Evolutionary conservation across 2,329 filamentous ascomycete genomes (phyloP).

Genomic region (Laburnicola sp.): DNA sequence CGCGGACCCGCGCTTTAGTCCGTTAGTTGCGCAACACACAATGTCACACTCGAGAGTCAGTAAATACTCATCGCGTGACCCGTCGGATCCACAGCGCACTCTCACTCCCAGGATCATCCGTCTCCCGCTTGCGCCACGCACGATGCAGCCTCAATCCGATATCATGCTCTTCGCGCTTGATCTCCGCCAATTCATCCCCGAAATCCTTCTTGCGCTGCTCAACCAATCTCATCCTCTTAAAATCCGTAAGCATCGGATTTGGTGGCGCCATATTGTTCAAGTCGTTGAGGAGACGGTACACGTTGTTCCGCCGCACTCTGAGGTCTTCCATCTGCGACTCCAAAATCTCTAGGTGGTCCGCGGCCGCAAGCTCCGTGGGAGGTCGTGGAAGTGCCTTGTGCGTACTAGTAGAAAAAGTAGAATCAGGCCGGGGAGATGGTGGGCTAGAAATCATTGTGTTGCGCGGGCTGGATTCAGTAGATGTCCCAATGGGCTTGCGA

Average conservation of each 20-base stretch:
- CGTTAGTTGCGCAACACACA: too few species aligned
- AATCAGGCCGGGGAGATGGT: constrained; percentile 28
- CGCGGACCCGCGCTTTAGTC: too few species aligned
- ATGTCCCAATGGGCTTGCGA: constrained; percentile 32
- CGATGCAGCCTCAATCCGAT: constrained; percentile 46
- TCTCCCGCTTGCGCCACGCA: constrained; percentile 45
- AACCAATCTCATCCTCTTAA: constrained; percentile 37
- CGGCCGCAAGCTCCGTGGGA: constrained; percentile 38
- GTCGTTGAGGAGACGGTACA: constrained; percentile 42
- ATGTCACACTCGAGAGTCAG: not conserved
- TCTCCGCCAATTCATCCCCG: constrained; percentile 44
- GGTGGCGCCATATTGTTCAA: constrained; percentile 40
- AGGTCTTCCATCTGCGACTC: constrained; percentile 47
- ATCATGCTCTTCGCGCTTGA: constrained; percentile 45
- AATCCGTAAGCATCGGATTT: constrained; percentile 46
- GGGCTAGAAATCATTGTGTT: constrained; percentile 18
- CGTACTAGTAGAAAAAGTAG: constrained; percentile 32
- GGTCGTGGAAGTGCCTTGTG: constrained; percentile 46
- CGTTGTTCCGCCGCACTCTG: constrained; percentile 42
- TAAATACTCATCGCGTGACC: constrained; percentile 38
- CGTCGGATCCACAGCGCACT: constrained; percentile 46
- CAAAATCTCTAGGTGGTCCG: constrained; percentile 42
- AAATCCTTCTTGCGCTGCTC: constrained; percentile 43
- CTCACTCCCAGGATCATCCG: constrained; percentile 37
- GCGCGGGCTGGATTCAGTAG: constrained; percentile 21